Evolutionary conservation across 2,329 filamentous ascomycete species (phyloP).

Genomic region (Aureobasidium namibiae): DNA sequence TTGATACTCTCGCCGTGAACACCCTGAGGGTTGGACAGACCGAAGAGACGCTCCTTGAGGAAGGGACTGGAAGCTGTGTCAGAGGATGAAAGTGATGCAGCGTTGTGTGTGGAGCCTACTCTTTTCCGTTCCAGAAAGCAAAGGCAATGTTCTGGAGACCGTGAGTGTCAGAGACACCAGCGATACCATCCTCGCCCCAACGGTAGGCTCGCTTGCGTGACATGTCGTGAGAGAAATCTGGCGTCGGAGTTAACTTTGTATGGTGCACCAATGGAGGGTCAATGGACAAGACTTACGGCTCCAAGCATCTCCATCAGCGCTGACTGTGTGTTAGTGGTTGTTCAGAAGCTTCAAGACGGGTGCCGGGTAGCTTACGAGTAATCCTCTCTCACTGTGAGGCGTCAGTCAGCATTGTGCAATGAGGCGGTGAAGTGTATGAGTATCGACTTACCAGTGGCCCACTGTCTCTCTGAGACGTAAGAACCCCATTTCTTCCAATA

Average conservation of each 20-base stretch:
- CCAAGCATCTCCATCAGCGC: constrained; percentile 85
- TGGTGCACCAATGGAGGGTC: background rate
- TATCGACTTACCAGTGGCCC: constrained; percentile 68
- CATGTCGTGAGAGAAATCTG: constrained; percentile 91
- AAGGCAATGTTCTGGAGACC: constrained; percentile 88
- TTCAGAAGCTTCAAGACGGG: background rate
- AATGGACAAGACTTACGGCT: constrained; percentile 59
- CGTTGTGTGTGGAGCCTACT: constrained; percentile 47
- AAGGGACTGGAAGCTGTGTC: constrained; percentile 57
- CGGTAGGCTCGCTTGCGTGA: constrained; percentile 80
- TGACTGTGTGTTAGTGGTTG: constrained; percentile 32
- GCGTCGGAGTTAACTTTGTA: background rate
- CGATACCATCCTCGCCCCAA: constrained; percentile 96
- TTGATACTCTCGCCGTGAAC: constrained; percentile 97
- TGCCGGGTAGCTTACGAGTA: constrained; percentile 54
- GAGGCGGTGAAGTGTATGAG: background rate
- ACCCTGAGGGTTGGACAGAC: constrained; percentile 89
- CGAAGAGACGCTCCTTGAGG: constrained; percentile 90
- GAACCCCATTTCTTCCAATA: constrained; percentile 99
- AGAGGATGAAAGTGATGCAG: background rate
- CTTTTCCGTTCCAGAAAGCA: constrained; percentile 95
- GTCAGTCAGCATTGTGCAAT: constrained; percentile 28
- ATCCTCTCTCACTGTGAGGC: constrained; percentile 68
- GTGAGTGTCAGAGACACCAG: constrained; percentile 89
- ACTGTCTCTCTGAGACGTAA: constrained; percentile 88